phyloP scores from a whole-genome alignment of 805 yeast genomes.

The Yamadazyma philogaea region DNA sequence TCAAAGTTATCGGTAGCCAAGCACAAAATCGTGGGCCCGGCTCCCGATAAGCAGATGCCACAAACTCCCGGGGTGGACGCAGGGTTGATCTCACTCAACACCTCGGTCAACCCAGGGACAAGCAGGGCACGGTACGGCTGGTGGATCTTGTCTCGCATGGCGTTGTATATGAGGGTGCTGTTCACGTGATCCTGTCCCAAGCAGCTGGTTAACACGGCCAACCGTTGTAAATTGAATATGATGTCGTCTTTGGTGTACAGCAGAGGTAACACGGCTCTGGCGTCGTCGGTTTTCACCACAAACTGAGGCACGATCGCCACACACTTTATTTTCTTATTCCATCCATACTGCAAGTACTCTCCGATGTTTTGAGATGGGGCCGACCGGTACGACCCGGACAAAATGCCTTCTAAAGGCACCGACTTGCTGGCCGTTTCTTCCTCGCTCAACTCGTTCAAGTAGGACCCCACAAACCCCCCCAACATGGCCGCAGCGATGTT shows the following conservation, averaged over 20 bases:
- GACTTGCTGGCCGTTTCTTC: slow-evolving; percentile 64
- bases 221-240: slow-evolving; percentile 88
- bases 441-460: slow-evolving; percentile 72
- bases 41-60: slow-evolving; percentile 95
- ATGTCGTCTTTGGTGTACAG: slow-evolving; percentile 77
- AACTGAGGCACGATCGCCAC: slow-evolving; percentile 90
- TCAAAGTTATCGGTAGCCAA: slow-evolving; percentile 89
- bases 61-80: slow-evolving; percentile 76
- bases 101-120: slow-evolving; percentile 87
- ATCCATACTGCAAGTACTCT: slow-evolving; percentile 79
- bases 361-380: slow-evolving; percentile 83
- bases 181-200: slow-evolving; percentile 82
- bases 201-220: slow-evolving; percentile 90
- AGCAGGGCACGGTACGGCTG: slow-evolving; percentile 94
- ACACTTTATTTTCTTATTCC: slow-evolving; percentile 81
- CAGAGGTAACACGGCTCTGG: slow-evolving; percentile 85
- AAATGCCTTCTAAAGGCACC: slow-evolving; percentile 79
- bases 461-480: slow-evolving; percentile 98
- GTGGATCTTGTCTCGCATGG: slow-evolving; percentile 96
- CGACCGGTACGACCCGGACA: slow-evolving; percentile 37
- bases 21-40: slow-evolving; percentile 96
- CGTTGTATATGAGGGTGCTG: slow-evolving; percentile 78
- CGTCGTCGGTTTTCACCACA: slow-evolving; percentile 88
- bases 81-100: slow-evolving; percentile 78
- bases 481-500: slow-evolving; percentile 98